These are phyloP conservation scores for Gracilaria domingensis DNA, from an alignment of 23 red algal genomes.

Conservation along the genomic window DNA sequence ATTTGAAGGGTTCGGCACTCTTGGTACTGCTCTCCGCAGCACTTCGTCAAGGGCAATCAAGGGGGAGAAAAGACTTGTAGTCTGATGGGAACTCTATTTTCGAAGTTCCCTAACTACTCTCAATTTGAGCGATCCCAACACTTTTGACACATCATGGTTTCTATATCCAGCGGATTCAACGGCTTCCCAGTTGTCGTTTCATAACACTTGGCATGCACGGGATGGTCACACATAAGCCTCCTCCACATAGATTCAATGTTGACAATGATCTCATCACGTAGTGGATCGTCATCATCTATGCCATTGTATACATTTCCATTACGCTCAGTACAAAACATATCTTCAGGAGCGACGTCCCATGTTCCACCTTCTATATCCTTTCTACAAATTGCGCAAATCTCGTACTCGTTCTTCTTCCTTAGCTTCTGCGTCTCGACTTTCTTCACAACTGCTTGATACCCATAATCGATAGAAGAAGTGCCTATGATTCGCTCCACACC, in stretches of 20 bases:
- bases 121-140: conserved; percentile 13
- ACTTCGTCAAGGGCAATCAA: no score
- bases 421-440: not conserved
- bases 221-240: conserved; percentile 9
- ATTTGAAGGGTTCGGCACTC: no score
- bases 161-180: not conserved
- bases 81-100: not conserved
- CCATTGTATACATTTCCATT: not conserved
- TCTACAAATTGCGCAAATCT: not conserved
- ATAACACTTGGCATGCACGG: not conserved
- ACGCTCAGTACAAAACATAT: conserved; percentile 6
- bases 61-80: no score
- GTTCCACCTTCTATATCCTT: conserved; percentile 14
- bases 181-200: no score
- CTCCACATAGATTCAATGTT: not conserved
- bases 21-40: no score
- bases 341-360: conserved; percentile 19
- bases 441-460: not conserved
- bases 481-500: conserved; percentile 11
- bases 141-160: conserved; percentile 11
- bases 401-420: conserved; percentile 32
- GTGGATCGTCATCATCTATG: conserved; percentile 6
- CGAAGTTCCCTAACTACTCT: not conserved
- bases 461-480: conserved; percentile 10
- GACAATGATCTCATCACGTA: conserved; percentile 2